phyloP scores from a whole-genome alignment of 441 rosid species.

The Eutrema salsugineum region DNA sequence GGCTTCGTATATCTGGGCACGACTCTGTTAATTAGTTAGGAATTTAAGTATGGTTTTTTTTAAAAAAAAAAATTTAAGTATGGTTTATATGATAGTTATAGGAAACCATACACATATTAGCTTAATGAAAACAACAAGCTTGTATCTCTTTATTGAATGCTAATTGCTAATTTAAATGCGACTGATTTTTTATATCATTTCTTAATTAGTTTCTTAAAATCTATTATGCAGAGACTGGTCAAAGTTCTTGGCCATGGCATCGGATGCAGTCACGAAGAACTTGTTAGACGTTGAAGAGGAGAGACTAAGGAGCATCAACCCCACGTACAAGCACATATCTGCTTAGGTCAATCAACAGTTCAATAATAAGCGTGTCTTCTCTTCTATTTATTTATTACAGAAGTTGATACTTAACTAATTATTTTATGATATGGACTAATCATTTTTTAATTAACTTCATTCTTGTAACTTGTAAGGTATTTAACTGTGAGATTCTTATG shows the following conservation, averaged over 20 bases:
- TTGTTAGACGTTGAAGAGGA: conserved; percentile 52
- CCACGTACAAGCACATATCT: conserved; percentile 19
- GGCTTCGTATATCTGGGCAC: no score
- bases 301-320: conserved; percentile 5
- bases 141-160: neutral
- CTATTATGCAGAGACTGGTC: conserved; percentile 73
- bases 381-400: neutral
- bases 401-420: neutral
- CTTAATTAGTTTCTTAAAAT: neutral
- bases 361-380: neutral
- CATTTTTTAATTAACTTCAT: neutral
- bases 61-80: neutral
- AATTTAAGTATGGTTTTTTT: neutral
- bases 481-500: neutral
- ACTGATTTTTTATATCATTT: neutral
- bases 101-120: neutral
- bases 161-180: neutral
- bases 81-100: neutral
- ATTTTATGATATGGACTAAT: neutral
- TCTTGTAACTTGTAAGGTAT: neutral
- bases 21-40: no score
- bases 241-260: conserved; percentile 51
- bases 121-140: neutral
- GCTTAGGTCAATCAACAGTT: neutral
- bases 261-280: conserved; percentile 61